Conservation (phyloP, 2,329 filamentous ascomycete species). For the Septoria linicola region DNA sequence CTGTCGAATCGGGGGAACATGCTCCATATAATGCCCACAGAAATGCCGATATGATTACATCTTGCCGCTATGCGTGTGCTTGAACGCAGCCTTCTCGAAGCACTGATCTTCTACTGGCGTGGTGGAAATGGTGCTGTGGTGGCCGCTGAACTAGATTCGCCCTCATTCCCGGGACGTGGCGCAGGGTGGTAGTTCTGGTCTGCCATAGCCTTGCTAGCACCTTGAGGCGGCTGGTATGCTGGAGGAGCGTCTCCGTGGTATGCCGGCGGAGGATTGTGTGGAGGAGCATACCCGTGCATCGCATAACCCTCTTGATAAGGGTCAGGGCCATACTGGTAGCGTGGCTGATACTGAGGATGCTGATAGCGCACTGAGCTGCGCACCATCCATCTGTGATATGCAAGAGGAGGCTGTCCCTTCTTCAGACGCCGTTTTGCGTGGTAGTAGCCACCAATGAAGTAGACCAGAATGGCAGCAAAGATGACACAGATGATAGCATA, state of each 20-base stretch:
- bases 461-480: conserved; percentile 58
- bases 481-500: conserved; percentile 68
- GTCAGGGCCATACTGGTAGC: conserved; percentile 22
- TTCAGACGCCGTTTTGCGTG: conserved; percentile 67
- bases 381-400: conserved; percentile 61
- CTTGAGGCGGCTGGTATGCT: conserved; percentile 39
- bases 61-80: conserved; percentile 14
- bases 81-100: conserved; percentile 2
- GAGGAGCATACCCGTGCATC: conserved; percentile 33
- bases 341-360: conserved; percentile 17
- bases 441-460: conserved; percentile 65
- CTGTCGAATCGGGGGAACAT: conserved; percentile 9
- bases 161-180: conserved; percentile 18
- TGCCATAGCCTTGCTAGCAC: conserved; percentile 37
- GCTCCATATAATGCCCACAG: conserved; percentile 7
- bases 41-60: conserved; percentile 14
- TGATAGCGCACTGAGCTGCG: conserved; percentile 22
- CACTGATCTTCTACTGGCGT: conserved; percentile 12
- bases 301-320: conserved; percentile 27
- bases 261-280: conserved; percentile 35
- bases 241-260: conserved; percentile 39
- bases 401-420: conserved; percentile 64
- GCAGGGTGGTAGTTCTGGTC: conserved; percentile 33
- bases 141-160: conserved; percentile 23
- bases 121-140: conserved; percentile 15